A percentile compares a stretch with the other conserved stretches of the same genome.
phyloP scores from a whole-genome alignment of 345 rosid genomes.

The Cardiospermum halicacabum region DNA sequence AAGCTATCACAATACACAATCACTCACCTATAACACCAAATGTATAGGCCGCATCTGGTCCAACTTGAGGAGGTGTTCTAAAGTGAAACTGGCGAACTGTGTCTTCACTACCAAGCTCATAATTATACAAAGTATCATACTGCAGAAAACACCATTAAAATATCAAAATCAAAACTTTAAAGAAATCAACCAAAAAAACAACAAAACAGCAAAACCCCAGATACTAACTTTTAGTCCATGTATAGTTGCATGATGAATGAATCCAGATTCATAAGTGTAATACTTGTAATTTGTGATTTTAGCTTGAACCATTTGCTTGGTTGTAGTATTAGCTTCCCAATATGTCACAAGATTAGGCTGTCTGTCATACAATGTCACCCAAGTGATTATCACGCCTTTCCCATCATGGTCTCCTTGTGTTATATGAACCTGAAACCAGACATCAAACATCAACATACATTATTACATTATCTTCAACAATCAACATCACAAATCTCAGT shows the following conservation, averaged over 20 bases:
- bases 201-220: not conserved
- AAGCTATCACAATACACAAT: not conserved
- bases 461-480: not conserved
- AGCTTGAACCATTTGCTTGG: slow-evolving; percentile 7
- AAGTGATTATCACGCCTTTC: slow-evolving; percentile 23
- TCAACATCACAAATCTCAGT: no score
- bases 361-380: slow-evolving; percentile 20
- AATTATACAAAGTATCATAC: slow-evolving; percentile 28
- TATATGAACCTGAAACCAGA: slow-evolving; percentile 34
- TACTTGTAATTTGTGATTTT: slow-evolving; percentile 15
- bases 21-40: slow-evolving; percentile 34
- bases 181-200: not conserved
- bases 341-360: slow-evolving; percentile 14
- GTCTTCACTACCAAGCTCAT: slow-evolving; percentile 20
- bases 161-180: not conserved
- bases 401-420: slow-evolving; percentile 35
- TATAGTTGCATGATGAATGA: slow-evolving; percentile 35
- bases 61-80: slow-evolving; percentile 29
- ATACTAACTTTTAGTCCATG: slow-evolving; percentile 26
- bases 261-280: slow-evolving; percentile 30
- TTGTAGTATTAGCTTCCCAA: slow-evolving; percentile 20
- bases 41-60: slow-evolving; percentile 35
- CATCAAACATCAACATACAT: not conserved
- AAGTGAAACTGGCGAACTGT: slow-evolving; percentile 24
- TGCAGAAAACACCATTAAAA: slow-evolving; percentile 13